Evolutionary conservation across 805 yeast species (phyloP).

Genomic region (Yamadazyma scolyti): DNA sequence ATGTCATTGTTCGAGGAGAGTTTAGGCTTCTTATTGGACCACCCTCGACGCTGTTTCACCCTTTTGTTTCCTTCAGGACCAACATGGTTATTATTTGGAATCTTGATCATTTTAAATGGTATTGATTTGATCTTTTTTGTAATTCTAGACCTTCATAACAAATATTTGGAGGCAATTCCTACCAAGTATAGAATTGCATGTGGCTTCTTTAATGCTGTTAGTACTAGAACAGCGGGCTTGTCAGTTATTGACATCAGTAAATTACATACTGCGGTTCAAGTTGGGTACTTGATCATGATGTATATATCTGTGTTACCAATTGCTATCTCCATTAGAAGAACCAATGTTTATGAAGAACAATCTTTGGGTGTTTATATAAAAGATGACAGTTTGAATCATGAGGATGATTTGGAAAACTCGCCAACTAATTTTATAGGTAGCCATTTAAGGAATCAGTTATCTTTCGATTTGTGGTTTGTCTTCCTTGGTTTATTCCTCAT

Average conservation of each 20-base stretch:
- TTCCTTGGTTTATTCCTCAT: slow-evolving; percentile 81
- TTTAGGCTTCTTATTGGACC: slow-evolving; percentile 81
- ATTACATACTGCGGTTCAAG: slow-evolving; percentile 89
- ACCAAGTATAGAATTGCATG: slow-evolving; percentile 69
- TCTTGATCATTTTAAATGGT: slow-evolving; percentile 66
- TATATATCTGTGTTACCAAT: slow-evolving; percentile 93
- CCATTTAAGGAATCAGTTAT: slow-evolving; percentile 86
- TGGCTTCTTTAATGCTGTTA: slow-evolving; percentile 87
- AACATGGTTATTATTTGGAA: slow-evolving; percentile 89
- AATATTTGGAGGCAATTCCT: slow-evolving; percentile 50
- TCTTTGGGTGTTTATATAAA: slow-evolving; percentile 80
- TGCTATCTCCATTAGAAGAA: slow-evolving; percentile 93
- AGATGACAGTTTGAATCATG: slow-evolving; percentile 25
- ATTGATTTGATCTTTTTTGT: slow-evolving; percentile 79
- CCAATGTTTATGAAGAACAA: slow-evolving; percentile 97
- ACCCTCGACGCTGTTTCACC: slow-evolving; percentile 96
- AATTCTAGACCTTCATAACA: slow-evolving; percentile 63
- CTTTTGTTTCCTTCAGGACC: slow-evolving; percentile 87
- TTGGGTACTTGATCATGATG: slow-evolving; percentile 95
- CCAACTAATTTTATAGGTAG: slow-evolving; percentile 70
- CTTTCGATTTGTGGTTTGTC: slow-evolving; percentile 93
- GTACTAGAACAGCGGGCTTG: slow-evolving; percentile 94
- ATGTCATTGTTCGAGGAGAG: slow-evolving; percentile 68
- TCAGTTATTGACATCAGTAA: slow-evolving; percentile 62
- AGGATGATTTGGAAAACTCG: slow-evolving; percentile 34